A percentile compares a stretch with the other conserved stretches of the same genome.
phyloP scores from a whole-genome alignment of 345 rosid species.

The Turritis glabra region DNA sequence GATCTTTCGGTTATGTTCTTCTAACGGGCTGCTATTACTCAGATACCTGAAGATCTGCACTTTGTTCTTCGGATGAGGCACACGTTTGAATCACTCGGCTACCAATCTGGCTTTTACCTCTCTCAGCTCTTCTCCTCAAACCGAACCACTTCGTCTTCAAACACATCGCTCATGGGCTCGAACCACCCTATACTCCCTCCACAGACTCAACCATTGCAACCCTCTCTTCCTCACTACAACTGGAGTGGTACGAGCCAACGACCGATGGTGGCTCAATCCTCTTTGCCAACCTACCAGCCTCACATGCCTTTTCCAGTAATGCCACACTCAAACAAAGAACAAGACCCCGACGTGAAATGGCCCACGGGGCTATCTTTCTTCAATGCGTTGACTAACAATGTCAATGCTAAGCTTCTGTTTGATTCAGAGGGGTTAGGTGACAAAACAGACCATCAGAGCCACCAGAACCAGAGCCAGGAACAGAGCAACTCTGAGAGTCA shows the following conservation, averaged over 20 bases:
- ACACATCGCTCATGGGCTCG: constrained; percentile 50
- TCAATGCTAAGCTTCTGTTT: constrained; percentile 77
- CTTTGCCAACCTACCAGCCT: constrained; percentile 59
- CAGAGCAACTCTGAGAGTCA: constrained; percentile 51
- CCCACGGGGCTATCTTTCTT: constrained; percentile 87
- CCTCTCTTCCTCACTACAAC: constrained; percentile 57
- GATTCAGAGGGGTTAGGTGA: constrained; percentile 56
- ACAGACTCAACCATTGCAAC: constrained; percentile 44
- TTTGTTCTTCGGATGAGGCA: constrained; percentile 97
- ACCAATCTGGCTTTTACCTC: constrained; percentile 92
- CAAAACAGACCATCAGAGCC: constrained; percentile 46
- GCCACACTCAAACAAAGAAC: constrained; percentile 53
- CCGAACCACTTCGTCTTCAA: constrained; percentile 51
- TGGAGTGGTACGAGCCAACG: constrained; percentile 59
- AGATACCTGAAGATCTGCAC: constrained; percentile 95
- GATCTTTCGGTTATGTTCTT: constrained; percentile 13
- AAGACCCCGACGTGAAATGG: constrained; percentile 85
- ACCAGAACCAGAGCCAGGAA: constrained; percentile 38
- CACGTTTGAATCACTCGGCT: constrained; percentile 90
- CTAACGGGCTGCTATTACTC: constrained; percentile 9
- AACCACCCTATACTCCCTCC: constrained; percentile 60
- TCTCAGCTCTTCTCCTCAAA: constrained; percentile 84
- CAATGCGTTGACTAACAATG: constrained; percentile 71
- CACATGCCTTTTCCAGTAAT: constrained; percentile 47
- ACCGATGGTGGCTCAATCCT: constrained; percentile 51